phyloP scores from a whole-genome alignment of 2,329 filamentous ascomycete species.

The Sclerotinia minor region DNA sequence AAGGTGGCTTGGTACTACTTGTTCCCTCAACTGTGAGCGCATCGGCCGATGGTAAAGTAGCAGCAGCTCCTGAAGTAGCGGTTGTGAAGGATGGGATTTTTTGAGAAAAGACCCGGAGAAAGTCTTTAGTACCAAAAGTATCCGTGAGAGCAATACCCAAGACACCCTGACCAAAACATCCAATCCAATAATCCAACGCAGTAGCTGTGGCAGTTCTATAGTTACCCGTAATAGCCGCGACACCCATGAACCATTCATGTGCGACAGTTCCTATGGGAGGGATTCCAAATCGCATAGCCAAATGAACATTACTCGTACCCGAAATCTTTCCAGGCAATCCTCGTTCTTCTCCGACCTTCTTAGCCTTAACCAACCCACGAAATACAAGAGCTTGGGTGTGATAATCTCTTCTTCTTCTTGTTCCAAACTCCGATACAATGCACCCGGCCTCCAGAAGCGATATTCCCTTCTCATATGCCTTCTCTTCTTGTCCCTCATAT shows the following conservation, averaged over 20 bases:
- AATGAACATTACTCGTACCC: slow-evolving; percentile 94
- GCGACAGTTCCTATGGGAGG: slow-evolving; percentile 85
- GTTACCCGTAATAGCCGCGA: slow-evolving; percentile 84
- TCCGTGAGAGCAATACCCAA: slow-evolving; percentile 90
- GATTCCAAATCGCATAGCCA: slow-evolving; percentile 90
- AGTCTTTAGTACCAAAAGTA: slow-evolving; percentile 90
- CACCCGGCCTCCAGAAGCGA: slow-evolving; percentile 79
- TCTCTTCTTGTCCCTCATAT: slow-evolving; percentile 81
- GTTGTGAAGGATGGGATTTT: slow-evolving; percentile 52
- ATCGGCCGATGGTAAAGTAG: slow-evolving; percentile 36
- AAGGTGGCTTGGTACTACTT: slow-evolving; percentile 13
- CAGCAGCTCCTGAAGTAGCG: slow-evolving; percentile 29
- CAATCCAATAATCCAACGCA: slow-evolving; percentile 84
- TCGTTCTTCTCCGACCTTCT: slow-evolving; percentile 64
- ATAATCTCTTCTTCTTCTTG: slow-evolving; percentile 84
- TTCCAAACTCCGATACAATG: slow-evolving; percentile 91
- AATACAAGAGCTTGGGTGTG: slow-evolving; percentile 93
- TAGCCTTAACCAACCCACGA: slow-evolving; percentile 77
- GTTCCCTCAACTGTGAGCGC: slow-evolving; percentile 8
- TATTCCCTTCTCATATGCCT: slow-evolving; percentile 78
- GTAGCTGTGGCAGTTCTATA: slow-evolving; percentile 83
- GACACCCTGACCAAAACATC: slow-evolving; percentile 82
- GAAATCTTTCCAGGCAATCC: slow-evolving; percentile 72
- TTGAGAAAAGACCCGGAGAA: slow-evolving; percentile 79
- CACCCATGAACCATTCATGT: slow-evolving; percentile 99